Evolutionary conservation across 768 basidiomycete species (phyloP), one percentile per base, ranked within the genome.

Genomic region (Naganishia vishniacii): DNA sequence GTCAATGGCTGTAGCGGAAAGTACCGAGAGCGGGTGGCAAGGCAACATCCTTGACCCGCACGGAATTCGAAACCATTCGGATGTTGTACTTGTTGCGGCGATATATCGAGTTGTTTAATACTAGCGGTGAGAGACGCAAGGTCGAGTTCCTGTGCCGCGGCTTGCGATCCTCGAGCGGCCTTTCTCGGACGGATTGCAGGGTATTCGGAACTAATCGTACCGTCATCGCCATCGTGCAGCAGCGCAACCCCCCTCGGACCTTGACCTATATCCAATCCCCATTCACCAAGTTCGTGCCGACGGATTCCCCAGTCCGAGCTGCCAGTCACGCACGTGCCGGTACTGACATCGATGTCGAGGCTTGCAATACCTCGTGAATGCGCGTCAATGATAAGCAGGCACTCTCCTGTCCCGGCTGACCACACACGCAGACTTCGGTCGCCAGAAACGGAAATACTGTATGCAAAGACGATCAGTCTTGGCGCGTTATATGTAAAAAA

Each of bases 371-470:
- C 75, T 28, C 72, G 69, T 5, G 67, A 42, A 47, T 72, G 70
- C 16, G 70, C 71, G 61, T 75, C 67, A 46, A 73, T 45, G 29
- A 29, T 31, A 1, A 67, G 63, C 6, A 74, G 64, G 8, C 70
- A 61, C 15, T 64, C 56, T 0, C 75, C 75, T 8, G 72, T 73
- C 20, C 67, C 53, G 46, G 75, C 72, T 23, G 60, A 65, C 72
- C 73, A 75, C 2, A 77, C 59, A 0, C 73, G 67, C 12, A 77
- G 63, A 3, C 71, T 67, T 40, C 71, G 69, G 59, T 77, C 75
- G 15, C 72, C 75, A 6, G 75, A 75, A 0, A 68, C 74, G 5
- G 74, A 74, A 31, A 77, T 67, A 34, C 75, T 76, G 26, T 1
- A 20, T 11, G 18, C 1, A 1, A 7, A 31, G 15, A 15, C 13